Percentiles rank a stretch among this genome's conserved stretches.
Evolutionary conservation across 257 asterid species (phyloP).

Genomic region (Solanum paucissectum): DNA sequence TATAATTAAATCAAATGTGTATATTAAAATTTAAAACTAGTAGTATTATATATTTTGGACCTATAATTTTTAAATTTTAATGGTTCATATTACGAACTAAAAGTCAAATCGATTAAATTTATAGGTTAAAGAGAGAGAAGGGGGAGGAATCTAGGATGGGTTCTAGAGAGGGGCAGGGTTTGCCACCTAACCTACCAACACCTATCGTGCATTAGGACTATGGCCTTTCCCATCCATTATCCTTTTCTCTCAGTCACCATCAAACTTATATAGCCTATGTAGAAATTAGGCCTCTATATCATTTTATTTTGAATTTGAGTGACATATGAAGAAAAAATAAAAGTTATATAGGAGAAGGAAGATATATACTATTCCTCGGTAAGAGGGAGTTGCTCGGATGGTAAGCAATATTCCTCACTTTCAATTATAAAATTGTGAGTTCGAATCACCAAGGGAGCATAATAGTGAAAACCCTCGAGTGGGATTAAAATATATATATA

Average conservation of each 20-base stretch:
- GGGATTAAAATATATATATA: not conserved
- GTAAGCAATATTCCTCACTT: too few species aligned
- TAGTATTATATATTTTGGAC: too few species aligned
- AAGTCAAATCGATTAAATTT: too few species aligned
- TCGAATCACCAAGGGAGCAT: too few species aligned
- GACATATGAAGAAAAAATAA: not conserved
- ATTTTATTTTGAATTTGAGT: not conserved
- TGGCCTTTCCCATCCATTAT: conserved; percentile 24
- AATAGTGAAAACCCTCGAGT: not conserved
- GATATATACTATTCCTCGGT: not conserved
- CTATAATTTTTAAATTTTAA: too few species aligned
- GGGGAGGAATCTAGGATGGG: conserved; percentile 45
- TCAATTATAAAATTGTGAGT: too few species aligned
- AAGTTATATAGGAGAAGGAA: not conserved
- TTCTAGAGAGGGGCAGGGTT: conserved; percentile 34
- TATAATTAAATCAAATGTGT: too few species aligned
- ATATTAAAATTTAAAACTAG: too few species aligned
- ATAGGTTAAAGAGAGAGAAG: not conserved
- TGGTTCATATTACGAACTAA: too few species aligned
- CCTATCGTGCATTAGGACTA: conserved; percentile 47
- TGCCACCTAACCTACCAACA: conserved; percentile 79
- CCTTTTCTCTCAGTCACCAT: conserved; percentile 1
- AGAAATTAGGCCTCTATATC: not conserved
- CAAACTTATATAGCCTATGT: conserved; percentile 1
- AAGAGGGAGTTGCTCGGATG: not conserved